Evolutionary conservation across 2,329 filamentous ascomycete species (phyloP), one percentile per base, ranked within the genome.

Genomic region (Sordariomycetes sp.): DNA sequence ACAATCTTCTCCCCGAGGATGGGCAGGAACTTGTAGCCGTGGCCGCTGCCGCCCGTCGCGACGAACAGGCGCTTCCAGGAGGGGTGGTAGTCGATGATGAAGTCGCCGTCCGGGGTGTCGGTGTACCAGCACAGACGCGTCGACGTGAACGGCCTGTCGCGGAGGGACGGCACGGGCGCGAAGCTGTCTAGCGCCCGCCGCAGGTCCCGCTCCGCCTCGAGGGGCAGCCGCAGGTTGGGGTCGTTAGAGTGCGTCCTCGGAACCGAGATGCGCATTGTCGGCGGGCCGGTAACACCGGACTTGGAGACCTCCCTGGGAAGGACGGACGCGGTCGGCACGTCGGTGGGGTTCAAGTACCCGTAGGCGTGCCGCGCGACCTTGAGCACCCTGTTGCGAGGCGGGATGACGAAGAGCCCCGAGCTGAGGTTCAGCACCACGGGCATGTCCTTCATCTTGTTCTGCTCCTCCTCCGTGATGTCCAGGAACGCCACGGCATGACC

Each of bases 401-500:
- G 86, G 61, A 91, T 87, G 66, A 88, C 77, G 74, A 90, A 92
- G 59, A 87, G 76, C 10, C 87, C 87, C 1, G 78, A 82, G 54
- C 76, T 80, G 62, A 91, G 75, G 70, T 90, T 89, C 48, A 92
- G 71, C 24, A 89, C 71, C 1, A 90, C 86, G 0, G 91, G 91
- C 65, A 85, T 82, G 36, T 80, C 71, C 50, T 74, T 74, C 12
- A 96, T 74, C 3, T 69, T 69, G 17, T 74, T 73, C 69, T 91
- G 83, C 70, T 96, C 91, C 5, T 80, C 78, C 17, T 81, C 73
- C 0, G 83, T 86, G 63, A 97, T 78, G 61, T 82, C 76, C 62
- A 96, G 74, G 72, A 95, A 96, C 13, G 80, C 86, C 28, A 97
- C 67, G 0, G 82, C 80, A 65, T 97, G 92, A 15, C 89, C 92